Evolutionary conservation across 2,329 filamentous ascomycete genomes (phyloP), one percentile per base, ranked within the genome.

Genomic region (Fusarium pilosicola): DNA sequence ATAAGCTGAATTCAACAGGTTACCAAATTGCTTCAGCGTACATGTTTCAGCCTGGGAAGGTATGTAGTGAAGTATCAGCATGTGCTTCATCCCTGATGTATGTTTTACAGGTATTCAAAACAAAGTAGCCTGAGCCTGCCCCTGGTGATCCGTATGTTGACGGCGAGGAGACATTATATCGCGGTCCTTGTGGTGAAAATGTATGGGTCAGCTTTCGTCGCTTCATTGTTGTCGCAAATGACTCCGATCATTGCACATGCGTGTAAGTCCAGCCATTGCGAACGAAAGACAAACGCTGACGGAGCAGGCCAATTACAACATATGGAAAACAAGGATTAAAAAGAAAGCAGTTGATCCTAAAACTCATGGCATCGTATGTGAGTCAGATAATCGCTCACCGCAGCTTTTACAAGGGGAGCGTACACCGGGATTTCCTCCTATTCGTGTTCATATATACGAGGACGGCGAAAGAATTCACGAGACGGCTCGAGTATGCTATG

Each of bases 381-480:
- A 11, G 13, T 22, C 18, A 22, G 4, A 13, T 7, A 7, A 10
- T 22, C 18, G 5, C 12, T 3, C 24, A 28, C 18, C 24, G 3
- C 24, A 7, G 13, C 44, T 28, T 22, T 28, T 46, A 28, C 12
- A 7, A 6, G 6, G 8, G 4, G 44, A 46, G 18, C 24, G 8
- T 11, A 4, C 1, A 0, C 24, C 44, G 2, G 18, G 13, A 0
- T 28, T 22, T 28, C 18, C 44, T 5, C 26, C 18, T 22, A 15
- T 46, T 7, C 8, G 26, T 11, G 44, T 46, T 28, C 6, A 28
- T 7, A 28, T 46, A 3, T 5, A 28, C 2, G 24, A 15, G 2
- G 4, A 2, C 4, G 18, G 8, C 0, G 24, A 46, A 13, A 28
- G 1, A 1, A 10, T 28, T 22, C 1, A 11, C 0, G 4, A 1